A percentile compares a stretch with the other conserved stretches of the same genome.
phyloP scores from a whole-genome alignment of 257 asterid genomes.

The Rauvolfia tetraphylla region DNA sequence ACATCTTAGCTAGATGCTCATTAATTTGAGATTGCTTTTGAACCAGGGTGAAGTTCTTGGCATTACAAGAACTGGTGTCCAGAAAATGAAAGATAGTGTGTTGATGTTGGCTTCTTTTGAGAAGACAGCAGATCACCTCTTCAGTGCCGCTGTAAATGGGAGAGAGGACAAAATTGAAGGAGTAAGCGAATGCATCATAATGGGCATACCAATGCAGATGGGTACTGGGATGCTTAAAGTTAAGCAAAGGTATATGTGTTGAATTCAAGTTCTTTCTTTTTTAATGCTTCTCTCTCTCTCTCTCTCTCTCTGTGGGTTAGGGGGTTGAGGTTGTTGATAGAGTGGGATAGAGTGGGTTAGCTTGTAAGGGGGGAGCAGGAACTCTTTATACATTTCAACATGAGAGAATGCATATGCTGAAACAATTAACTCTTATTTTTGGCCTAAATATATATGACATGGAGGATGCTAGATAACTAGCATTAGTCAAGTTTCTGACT shows the following conservation, averaged over 20 bases:
- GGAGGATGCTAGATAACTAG: no score
- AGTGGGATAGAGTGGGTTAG: no score
- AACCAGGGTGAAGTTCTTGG: constrained; percentile 92
- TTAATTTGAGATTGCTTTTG: background rate
- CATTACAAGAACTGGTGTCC: constrained; percentile 76
- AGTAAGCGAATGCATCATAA: constrained; percentile 84
- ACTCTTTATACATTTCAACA: no score
- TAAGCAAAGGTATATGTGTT: constrained; percentile 51
- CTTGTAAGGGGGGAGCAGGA: no score
- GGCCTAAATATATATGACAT: no score
- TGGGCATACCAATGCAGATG: constrained; percentile 83
- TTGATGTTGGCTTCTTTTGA: constrained; percentile 94
- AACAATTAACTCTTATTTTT: no score
- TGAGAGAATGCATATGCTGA: no score
- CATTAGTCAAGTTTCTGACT: no score
- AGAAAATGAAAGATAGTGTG: constrained; percentile 87
- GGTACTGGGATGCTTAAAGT: constrained; percentile 94
- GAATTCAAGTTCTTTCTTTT: background rate
- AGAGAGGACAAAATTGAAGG: constrained; percentile 86
- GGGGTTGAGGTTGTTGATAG: no score
- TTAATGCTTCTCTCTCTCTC: background rate
- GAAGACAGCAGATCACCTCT: constrained; percentile 82
- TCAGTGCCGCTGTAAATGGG: constrained; percentile 81
- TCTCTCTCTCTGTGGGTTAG: no score
- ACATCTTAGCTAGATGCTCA: constrained; percentile 5